phyloP scores from a whole-genome alignment of 768 basidiomycete species.

The Leccinum fibrillosum region DNA sequence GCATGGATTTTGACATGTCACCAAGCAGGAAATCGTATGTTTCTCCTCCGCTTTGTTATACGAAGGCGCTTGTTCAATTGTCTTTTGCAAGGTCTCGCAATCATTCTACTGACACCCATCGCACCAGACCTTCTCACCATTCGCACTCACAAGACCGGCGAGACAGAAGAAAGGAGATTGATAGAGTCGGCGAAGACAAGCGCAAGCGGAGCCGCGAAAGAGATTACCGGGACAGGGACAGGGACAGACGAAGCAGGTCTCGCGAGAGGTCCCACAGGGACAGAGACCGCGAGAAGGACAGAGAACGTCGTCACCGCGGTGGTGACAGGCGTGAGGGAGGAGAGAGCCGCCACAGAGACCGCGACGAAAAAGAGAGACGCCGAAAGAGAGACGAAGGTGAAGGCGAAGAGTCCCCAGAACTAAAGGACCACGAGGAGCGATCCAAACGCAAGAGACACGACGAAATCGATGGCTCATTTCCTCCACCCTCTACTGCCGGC shows the following conservation, averaged over 20 bases:
- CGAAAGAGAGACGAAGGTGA: slow-evolving; percentile 70
- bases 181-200: slow-evolving; percentile 55
- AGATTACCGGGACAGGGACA: slow-evolving; percentile 48
- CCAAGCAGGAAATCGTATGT: slow-evolving; percentile 61
- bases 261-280: slow-evolving; percentile 48
- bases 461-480: slow-evolving; percentile 45
- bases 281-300: slow-evolving; percentile 29
- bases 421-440: slow-evolving; percentile 50
- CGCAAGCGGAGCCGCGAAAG: slow-evolving; percentile 62
- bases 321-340: slow-evolving; percentile 47
- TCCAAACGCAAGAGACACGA: slow-evolving; percentile 65
- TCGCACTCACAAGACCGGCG: slow-evolving; percentile 62
- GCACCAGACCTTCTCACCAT: slow-evolving; percentile 67
- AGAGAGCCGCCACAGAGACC: slow-evolving; percentile 52
- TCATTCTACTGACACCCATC: slow-evolving; percentile 73
- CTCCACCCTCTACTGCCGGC: slow-evolving; percentile 34
- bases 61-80: slow-evolving; percentile 4
- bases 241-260: slow-evolving; percentile 45
- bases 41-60: slow-evolving; percentile 12
- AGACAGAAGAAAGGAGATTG: slow-evolving; percentile 44
- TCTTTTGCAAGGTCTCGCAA: slow-evolving; percentile 54
- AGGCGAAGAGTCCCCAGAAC: slow-evolving; percentile 46
- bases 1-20: slow-evolving; percentile 63
- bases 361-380: slow-evolving; percentile 51
- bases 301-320: slow-evolving; percentile 45